Base-by-base conservation (phyloP, 2,329 filamentous ascomycete species). In the Ophiostoma ulmi region DNA sequence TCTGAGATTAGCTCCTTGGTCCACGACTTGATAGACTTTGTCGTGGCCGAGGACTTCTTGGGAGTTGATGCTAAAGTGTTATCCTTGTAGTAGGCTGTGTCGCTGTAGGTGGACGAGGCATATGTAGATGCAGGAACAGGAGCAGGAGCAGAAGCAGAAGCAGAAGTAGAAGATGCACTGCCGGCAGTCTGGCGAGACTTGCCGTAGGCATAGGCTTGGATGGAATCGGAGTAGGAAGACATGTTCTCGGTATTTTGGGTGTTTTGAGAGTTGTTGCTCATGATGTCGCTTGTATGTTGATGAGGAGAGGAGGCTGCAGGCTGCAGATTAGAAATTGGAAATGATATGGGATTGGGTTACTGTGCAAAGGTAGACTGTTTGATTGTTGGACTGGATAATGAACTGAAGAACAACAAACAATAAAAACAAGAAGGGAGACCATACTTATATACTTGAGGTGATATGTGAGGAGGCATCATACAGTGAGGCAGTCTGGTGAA, bases 111-210 rank as follows among this genome's bases (percentile, higher is more conserved):
- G 13, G 71, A 72, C 31, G 72, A 44, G 22, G 68, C 26, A 26
- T 72, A 70, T 2, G 70, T 69, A 8, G 64, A 38, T 20, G 66
- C 20, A 26, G 65, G 69, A 68, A 73, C 73, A 75, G 70, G 75
- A 77, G 74, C 74, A 75, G 69, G 77, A 74, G 39, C 35, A 20
- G 61, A 7, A 64, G 31, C n/a, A 13, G 52, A 3, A 31, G 55
- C 58, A 17, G 13, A 6, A 61, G 78, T 77, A 67, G 76, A 75
- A n/a, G 77, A 73, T 73, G 73, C 61, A 55, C 78, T 76, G 72
- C 76, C 77, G 74, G 64, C 55, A 14, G 26, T 17, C 8, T 22
- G 17, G 58, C 17, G 17, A 5, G 70, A 17, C 44, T 69, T 71
- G 48, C 39, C 68, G 63, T 64, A 55, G 52, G 68, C 70, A 65